Percentiles rank a stretch among this genome's conserved stretches.
Evolutionary conservation across 2,329 filamentous ascomycete genomes (phyloP).

Genomic region (Fusarium sp.): DNA sequence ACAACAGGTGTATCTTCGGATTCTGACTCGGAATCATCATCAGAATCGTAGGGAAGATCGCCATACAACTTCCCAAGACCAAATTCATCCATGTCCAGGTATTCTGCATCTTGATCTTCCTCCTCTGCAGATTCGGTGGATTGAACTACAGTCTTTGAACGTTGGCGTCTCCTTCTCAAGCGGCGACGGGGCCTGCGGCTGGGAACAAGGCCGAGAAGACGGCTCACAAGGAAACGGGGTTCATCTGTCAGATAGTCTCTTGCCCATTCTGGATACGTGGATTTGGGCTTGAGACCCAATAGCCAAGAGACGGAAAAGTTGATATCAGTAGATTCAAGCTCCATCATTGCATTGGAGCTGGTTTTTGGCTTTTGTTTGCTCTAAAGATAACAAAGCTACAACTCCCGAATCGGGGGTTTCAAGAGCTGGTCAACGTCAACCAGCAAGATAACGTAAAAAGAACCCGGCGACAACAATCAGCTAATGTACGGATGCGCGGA

Average conservation of each 20-base stretch:
- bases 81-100: constrained; percentile 36
- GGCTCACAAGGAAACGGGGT: constrained; percentile 50
- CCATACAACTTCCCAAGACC: constrained; percentile 45
- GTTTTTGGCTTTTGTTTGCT: constrained; percentile 34
- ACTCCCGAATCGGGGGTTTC: constrained; percentile 29
- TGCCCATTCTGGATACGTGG: constrained; percentile 46
- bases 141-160: constrained; percentile 31
- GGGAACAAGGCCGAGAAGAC: constrained; percentile 48
- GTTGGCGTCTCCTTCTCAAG: constrained; percentile 41
- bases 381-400: constrained; percentile 39
- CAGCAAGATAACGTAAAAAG: constrained; percentile 28
- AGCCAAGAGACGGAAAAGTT: constrained; percentile 51
- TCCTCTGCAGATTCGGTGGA: constrained; percentile 21
- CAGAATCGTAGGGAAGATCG: constrained; percentile 41
- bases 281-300: constrained; percentile 47
- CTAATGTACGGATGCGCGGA: constrained; percentile 13
- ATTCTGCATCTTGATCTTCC: constrained; percentile 23
- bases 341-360: constrained; percentile 43
- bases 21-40: constrained; percentile 43
- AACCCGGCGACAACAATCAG: constrained; percentile 20
- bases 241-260: constrained; percentile 47
- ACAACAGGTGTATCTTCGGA: constrained; percentile 29
- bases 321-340: constrained; percentile 47
- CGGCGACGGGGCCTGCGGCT: constrained; percentile 38
- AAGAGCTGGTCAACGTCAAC: constrained; percentile 16